Evolutionary conservation across 2,329 filamentous ascomycete genomes (phyloP).

Genomic region (Shiraia sp.): DNA sequence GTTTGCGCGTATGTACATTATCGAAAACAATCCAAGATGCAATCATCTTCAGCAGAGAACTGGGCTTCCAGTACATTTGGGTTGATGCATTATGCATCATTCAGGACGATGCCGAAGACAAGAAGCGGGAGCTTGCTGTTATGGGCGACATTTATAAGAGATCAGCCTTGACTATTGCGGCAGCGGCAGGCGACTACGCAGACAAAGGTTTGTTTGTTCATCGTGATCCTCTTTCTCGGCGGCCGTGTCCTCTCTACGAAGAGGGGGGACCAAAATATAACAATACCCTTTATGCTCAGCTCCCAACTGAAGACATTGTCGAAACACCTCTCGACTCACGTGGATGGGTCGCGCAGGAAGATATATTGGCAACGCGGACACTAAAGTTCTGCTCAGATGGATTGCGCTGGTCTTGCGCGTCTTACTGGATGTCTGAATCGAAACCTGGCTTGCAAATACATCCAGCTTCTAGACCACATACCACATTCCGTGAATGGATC

Average conservation of each 20-base stretch:
- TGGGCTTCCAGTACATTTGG: not conserved
- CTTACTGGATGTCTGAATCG: not conserved
- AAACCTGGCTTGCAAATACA: not conserved
- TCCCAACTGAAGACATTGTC: not conserved
- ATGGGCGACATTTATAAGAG: not conserved
- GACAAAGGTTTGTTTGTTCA: not conserved
- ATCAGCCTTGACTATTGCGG: not conserved
- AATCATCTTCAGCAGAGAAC: not conserved
- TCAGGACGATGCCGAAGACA: not conserved
- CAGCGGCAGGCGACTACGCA: not conserved
- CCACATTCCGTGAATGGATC: not conserved
- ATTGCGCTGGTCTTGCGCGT: not conserved
- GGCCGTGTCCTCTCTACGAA: not conserved
- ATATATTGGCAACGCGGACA: not conserved
- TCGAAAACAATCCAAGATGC: conserved; percentile 1
- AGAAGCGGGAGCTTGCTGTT: not conserved
- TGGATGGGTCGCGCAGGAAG: not conserved
- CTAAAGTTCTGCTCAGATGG: not conserved
- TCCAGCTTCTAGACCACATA: not conserved
- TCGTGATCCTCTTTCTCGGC: not conserved
- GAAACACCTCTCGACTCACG: not conserved
- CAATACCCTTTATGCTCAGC: not conserved
- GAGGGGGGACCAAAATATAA: not conserved
- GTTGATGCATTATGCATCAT: conserved; percentile 1
- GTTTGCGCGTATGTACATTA: not conserved